These are phyloP conservation scores for Yamadazyma kitorensis DNA, from an alignment of 805 yeast species.

Conservation along the genomic window DNA sequence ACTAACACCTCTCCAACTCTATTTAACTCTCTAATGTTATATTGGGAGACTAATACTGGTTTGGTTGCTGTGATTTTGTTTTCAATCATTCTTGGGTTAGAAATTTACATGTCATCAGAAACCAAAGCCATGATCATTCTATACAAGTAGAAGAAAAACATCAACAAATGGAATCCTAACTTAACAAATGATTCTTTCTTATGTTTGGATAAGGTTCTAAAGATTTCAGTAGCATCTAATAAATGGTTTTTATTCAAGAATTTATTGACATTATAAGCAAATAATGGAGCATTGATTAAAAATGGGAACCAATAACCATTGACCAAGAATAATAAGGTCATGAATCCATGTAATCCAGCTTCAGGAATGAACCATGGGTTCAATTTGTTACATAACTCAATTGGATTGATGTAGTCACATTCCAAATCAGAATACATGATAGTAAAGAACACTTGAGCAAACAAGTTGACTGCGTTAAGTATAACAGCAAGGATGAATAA, in stretches of 20 bases:
- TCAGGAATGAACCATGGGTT: conserved; percentile 90
- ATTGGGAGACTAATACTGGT: too few relatives aligned
- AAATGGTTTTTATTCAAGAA: conserved; percentile 76
- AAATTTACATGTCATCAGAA: conserved; percentile 48
- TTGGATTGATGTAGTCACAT: conserved; percentile 95
- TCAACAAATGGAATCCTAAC: conserved; percentile 82
- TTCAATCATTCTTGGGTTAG: too few relatives aligned
- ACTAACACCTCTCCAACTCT: too few relatives aligned
- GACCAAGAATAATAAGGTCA: conserved; percentile 68
- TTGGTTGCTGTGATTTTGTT: too few relatives aligned
- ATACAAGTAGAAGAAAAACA: conserved; percentile 95
- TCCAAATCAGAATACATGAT: conserved; percentile 94
- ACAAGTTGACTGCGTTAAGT: conserved; percentile 82
- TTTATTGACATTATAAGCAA: conserved; percentile 81
- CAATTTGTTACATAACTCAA: conserved; percentile 90
- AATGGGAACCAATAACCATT: conserved; percentile 93
- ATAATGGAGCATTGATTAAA: conserved; percentile 75
- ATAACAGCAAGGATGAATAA: conserved; percentile 75
- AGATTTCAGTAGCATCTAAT: conserved; percentile 96
- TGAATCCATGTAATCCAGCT: conserved; percentile 74
- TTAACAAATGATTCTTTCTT: conserved; percentile 90
- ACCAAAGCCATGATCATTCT: conserved; percentile 94
- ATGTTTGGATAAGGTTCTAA: conserved; percentile 88
- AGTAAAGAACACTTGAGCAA: conserved; percentile 91
- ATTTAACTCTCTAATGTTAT: too few relatives aligned